Percentiles rank a stretch among this genome's conserved stretches.
These are phyloP conservation scores for Saccharomyces eubayanus DNA, from an alignment of 805 yeast genomes.

Conservation along the genomic window DNA sequence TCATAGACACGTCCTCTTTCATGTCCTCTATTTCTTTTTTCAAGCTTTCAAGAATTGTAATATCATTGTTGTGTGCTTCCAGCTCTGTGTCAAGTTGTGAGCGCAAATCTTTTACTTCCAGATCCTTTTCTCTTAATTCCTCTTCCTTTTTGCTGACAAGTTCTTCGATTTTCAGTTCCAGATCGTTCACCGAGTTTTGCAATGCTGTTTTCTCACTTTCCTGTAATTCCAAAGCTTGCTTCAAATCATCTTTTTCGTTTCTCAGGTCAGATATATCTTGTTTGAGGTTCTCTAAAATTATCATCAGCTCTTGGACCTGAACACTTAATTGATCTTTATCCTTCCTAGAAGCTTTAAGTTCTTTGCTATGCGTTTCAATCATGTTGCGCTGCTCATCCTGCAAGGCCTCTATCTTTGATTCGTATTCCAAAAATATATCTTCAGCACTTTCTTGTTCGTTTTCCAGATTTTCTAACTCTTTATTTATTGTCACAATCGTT, in stretches of 20 bases:
- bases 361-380: slow-evolving; percentile 34
- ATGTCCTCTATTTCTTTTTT: slow-evolving; percentile 18
- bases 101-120: slow-evolving; percentile 26
- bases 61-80: slow-evolving; percentile 10
- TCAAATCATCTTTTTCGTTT: slow-evolving; percentile 34
- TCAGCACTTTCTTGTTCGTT: slow-evolving; percentile 44
- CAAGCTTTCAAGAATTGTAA: slow-evolving; percentile 16
- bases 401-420: slow-evolving; percentile 34
- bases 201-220: slow-evolving; percentile 16
- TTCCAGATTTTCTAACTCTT: slow-evolving; percentile 39
- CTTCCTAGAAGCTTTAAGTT: slow-evolving; percentile 14
- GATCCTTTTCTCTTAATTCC: slow-evolving; percentile 17
- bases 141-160: slow-evolving; percentile 7
- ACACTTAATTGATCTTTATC: slow-evolving; percentile 15
- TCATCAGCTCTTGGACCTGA: slow-evolving; percentile 34
- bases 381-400: slow-evolving; percentile 33
- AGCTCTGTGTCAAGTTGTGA: slow-evolving; percentile 19
- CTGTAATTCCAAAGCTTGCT: slow-evolving; percentile 16
- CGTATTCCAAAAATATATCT: slow-evolving; percentile 44
- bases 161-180: slow-evolving; percentile 6
- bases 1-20: slow-evolving; percentile 17
- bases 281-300: slow-evolving; percentile 31
- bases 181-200: slow-evolving; percentile 12
- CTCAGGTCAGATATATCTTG: slow-evolving; percentile 26
- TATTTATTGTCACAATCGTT: slow-evolving; percentile 32